Base-by-base conservation (phyloP, 2,329 filamentous ascomycete genomes). In the Hymenoscyphus fructigenus region DNA sequence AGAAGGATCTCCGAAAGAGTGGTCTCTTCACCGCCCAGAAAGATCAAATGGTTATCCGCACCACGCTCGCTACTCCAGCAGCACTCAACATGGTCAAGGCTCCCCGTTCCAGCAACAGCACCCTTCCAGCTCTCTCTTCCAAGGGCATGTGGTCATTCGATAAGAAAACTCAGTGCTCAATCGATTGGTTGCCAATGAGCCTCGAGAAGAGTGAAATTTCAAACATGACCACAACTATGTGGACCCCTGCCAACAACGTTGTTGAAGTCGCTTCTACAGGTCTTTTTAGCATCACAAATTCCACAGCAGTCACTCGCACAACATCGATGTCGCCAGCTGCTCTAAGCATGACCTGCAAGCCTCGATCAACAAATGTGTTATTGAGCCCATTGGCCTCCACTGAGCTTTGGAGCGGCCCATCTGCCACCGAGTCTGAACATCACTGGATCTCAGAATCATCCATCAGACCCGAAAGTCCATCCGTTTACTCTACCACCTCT, bases 371-470 rank as follows among this genome's bases (percentile, higher is more conserved):
- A 17, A 36, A 29, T 1, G 32, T 56, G 6, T 41, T 65, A 14
- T 53, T 74, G 20, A 58, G 53, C 44, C 36, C 59, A 20, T 50
- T 75, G n/a, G 61, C 57, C 6, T 74, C 75, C 0, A 67, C 38
- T 14, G 66, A 67, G 44, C 69, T 76, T 9, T 76, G 74, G 74
- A 68, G 61, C 50, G 57, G 57, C 14, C 38, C 60, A 12, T 23
- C 65, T 6, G 61, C 61, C 44, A 26, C 69, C n/a, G 38, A 61
- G 9, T 38, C 65, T 57, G 72, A 73, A 41, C 71, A 63, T 59
- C 62, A 76, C 53, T 76, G 74, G 75, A 72, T 76, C n/a, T 71
- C 74, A 14, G 74, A 75, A 57, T 76, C 75, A 7, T 73, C 74
- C 12, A 65, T 72, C 10, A 67, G 73, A 64, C 69, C 72, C 36